phyloP scores from a whole-genome alignment of 768 basidiomycete species.

The Pleurotus tuoliensis region DNA sequence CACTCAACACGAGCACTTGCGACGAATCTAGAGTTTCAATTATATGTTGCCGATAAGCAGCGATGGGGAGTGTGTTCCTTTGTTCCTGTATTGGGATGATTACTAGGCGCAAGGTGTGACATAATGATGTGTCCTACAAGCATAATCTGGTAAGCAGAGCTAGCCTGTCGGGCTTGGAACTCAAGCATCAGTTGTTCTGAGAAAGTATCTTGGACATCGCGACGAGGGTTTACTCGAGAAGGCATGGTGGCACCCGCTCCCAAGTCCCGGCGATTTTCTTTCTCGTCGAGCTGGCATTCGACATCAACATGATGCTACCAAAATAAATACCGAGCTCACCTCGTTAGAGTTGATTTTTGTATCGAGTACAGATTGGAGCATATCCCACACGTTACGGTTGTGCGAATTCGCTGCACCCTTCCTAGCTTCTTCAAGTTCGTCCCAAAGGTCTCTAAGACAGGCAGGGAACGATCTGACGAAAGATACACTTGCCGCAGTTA shows the following conservation, averaged over 20 bases:
- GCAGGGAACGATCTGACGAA: conserved; percentile 80
- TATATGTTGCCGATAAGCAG: conserved; percentile 73
- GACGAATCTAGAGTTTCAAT: conserved; percentile 62
- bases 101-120: background rate
- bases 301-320: background rate
- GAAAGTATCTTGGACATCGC: conserved; percentile 16
- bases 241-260: background rate
- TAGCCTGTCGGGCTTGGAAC: conserved; percentile 60
- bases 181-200: conserved; percentile 52
- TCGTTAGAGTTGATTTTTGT: conserved; percentile 45
- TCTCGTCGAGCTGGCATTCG: background rate
- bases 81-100: conserved; percentile 44
- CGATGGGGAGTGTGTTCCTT: conserved; percentile 82
- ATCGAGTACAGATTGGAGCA: conserved; percentile 59
- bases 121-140: conserved; percentile 48
- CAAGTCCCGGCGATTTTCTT: background rate
- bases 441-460: conserved; percentile 87
- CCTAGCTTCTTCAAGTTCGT: conserved; percentile 70
- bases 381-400: conserved; percentile 72
- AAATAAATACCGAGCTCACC: conserved; percentile 25
- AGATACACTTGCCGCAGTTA: conserved; percentile 45
- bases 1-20: conserved; percentile 82
- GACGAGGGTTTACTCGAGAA: background rate
- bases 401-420: conserved; percentile 55
- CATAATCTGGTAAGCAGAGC: conserved; percentile 80